These are phyloP conservation scores for Saccharomyces paradoxus DNA, from an alignment of 805 yeast genomes.

Conservation along the genomic window DNA sequence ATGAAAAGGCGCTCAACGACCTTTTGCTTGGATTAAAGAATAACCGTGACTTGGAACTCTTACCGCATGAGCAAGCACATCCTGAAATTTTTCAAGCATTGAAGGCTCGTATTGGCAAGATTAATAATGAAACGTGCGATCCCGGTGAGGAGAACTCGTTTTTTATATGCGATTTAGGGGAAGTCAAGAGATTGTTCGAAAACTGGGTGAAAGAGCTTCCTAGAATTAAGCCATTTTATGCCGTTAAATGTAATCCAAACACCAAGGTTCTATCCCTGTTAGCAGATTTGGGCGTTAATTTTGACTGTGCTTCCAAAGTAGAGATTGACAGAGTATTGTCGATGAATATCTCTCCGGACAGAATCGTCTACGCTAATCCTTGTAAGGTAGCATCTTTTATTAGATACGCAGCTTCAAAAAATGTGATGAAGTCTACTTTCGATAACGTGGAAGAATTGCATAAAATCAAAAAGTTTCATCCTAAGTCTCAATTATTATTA, in stretches of 20 bases:
- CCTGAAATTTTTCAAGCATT: constrained; percentile 35
- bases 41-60: constrained; percentile 3
- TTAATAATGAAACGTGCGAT: constrained; percentile 51
- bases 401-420: constrained; percentile 52
- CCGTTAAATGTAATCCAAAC: constrained; percentile 89
- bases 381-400: constrained; percentile 82
- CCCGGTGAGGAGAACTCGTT: constrained; percentile 82
- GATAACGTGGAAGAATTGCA: constrained; percentile 80
- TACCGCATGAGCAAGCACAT: constrained; percentile 30
- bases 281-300: constrained; percentile 58
- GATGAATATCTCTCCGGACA: constrained; percentile 53
- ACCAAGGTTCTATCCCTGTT: constrained; percentile 47
- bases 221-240: constrained; percentile 77
- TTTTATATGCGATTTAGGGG: constrained; percentile 78
- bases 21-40: constrained; percentile 2
- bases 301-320: constrained; percentile 87
- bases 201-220: constrained; percentile 65
- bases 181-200: constrained; percentile 50
- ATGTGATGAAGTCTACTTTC: constrained; percentile 71
- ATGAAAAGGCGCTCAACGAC: background rate
- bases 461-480: constrained; percentile 63
- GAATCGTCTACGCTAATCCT: constrained; percentile 88
- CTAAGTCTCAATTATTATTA: constrained; percentile 60
- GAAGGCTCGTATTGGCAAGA: constrained; percentile 31
- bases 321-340: constrained; percentile 65